phyloP scores from a whole-genome alignment of 176 grass and related monocot species.

The Canna indica region DNA sequence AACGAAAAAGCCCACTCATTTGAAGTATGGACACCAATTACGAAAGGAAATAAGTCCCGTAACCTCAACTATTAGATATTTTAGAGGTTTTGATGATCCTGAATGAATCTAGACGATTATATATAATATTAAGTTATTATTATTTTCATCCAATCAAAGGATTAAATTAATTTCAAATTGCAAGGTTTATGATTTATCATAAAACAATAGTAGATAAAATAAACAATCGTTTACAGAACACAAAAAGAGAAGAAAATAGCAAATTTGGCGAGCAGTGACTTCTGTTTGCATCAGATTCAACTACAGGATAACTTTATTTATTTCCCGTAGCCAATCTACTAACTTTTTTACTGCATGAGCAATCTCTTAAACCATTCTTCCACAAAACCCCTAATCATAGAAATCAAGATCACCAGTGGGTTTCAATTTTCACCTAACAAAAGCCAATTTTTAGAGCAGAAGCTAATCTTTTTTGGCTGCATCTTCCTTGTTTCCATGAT shows the following conservation, averaged over 20 bases:
- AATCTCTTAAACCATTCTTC: not conserved
- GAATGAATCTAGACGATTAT: no score
- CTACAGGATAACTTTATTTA: not conserved
- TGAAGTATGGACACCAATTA: constrained; percentile 26
- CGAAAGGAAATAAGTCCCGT: not conserved
- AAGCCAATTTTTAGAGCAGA: not conserved
- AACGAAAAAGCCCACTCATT: constrained; percentile 14
- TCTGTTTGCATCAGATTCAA: not conserved
- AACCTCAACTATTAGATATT: no score
- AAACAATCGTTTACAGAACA: no score
- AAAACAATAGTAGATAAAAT: no score
- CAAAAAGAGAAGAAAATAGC: no score
- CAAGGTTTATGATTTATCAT: no score
- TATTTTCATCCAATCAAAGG: no score
- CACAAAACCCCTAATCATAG: not conserved
- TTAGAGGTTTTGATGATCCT: no score
- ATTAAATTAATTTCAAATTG: no score
- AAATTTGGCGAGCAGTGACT: no score
- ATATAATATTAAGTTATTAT: no score
- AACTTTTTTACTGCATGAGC: no score
- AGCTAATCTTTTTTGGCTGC: not conserved
- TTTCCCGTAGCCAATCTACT: not conserved
- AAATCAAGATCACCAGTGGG: not conserved
- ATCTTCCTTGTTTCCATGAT: not conserved
- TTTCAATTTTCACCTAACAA: not conserved